phyloP scores from a whole-genome alignment of 1,139 yeast species.

The Taphrina flavorubra region DNA sequence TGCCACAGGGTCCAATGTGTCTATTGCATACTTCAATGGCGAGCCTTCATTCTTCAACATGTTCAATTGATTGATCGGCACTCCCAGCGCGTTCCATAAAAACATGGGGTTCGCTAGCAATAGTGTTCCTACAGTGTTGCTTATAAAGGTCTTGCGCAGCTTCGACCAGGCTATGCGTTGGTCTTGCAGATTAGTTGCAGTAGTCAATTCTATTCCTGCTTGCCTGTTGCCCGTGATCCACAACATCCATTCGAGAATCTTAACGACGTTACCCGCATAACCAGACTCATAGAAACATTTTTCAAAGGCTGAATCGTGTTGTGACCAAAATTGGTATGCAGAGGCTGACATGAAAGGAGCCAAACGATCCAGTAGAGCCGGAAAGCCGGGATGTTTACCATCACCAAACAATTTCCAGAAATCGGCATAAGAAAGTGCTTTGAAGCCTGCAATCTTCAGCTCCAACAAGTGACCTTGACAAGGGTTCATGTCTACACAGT shows the following conservation, averaged over 20 bases:
- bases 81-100: slow-evolving; percentile 86
- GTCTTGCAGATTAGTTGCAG: slow-evolving; percentile 64
- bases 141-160: slow-evolving; percentile 71
- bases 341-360: slow-evolving; percentile 76
- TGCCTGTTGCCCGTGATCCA: slow-evolving; percentile 61
- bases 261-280: slow-evolving; percentile 82
- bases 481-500: slow-evolving; percentile 85
- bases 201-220: slow-evolving; percentile 63
- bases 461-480: slow-evolving; percentile 80
- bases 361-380: slow-evolving; percentile 60
- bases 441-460: slow-evolving; percentile 73
- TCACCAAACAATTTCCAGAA: slow-evolving; percentile 78
- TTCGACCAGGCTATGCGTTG: slow-evolving; percentile 69
- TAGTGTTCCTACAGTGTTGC: slow-evolving; percentile 69
- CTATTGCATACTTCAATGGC: slow-evolving; percentile 68
- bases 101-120: slow-evolving; percentile 80
- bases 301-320: slow-evolving; percentile 64
- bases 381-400: slow-evolving; percentile 65
- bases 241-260: slow-evolving; percentile 68
- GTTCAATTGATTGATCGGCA: slow-evolving; percentile 80
- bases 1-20: slow-evolving; percentile 78
- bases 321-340: slow-evolving; percentile 81
- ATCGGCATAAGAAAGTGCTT: slow-evolving; percentile 63
- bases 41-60: slow-evolving; percentile 69
- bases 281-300: slow-evolving; percentile 73